Conservation (phyloP, 345 rosid species). For the Populus ilicifolia region DNA sequence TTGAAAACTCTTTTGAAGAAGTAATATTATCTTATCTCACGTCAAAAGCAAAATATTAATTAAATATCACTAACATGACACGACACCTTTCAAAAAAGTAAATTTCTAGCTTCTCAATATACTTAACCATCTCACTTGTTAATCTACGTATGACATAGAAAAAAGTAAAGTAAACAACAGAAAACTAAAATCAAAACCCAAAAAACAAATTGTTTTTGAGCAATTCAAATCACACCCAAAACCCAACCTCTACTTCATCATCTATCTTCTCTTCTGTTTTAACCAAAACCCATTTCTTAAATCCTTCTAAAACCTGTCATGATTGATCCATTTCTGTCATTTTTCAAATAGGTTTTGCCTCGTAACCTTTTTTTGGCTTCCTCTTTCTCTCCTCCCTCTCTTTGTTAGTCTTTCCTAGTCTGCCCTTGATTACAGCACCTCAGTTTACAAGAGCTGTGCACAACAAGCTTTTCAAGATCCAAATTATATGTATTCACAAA, state of each 20-base stretch:
- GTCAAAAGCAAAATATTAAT: too few species aligned
- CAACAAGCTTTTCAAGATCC: slow-evolving; percentile 78
- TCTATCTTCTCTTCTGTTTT: slow-evolving; percentile 18
- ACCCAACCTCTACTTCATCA: background rate
- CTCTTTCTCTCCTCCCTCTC: slow-evolving; percentile 29
- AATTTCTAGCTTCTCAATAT: too few species aligned
- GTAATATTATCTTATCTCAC: too few species aligned
- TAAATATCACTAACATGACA: too few species aligned
- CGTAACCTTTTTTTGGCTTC: slow-evolving; percentile 32
- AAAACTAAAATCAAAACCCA: background rate
- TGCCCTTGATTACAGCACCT: slow-evolving; percentile 50
- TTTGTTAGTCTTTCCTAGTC: slow-evolving; percentile 41
- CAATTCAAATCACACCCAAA: background rate
- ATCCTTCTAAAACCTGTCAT: slow-evolving; percentile 32
- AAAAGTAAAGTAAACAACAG: slow-evolving; percentile 10
- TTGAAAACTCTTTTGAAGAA: too few species aligned
- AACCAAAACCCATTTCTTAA: slow-evolving; percentile 22
- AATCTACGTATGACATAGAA: slow-evolving; percentile 19
- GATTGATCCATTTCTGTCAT: slow-evolving; percentile 41
- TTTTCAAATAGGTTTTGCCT: slow-evolving; percentile 33
- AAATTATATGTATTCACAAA: slow-evolving; percentile 68
- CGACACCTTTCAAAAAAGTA: too few species aligned
- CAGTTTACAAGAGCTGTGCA: slow-evolving; percentile 90
- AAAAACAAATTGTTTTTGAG: background rate
- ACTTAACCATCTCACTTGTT: slow-evolving; percentile 13